Percentiles rank a stretch among this genome's conserved stretches.
Evolutionary conservation across 1,284 basidiomycete genomes (phyloP).

Genomic region (Ganoderma leucocontextum): DNA sequence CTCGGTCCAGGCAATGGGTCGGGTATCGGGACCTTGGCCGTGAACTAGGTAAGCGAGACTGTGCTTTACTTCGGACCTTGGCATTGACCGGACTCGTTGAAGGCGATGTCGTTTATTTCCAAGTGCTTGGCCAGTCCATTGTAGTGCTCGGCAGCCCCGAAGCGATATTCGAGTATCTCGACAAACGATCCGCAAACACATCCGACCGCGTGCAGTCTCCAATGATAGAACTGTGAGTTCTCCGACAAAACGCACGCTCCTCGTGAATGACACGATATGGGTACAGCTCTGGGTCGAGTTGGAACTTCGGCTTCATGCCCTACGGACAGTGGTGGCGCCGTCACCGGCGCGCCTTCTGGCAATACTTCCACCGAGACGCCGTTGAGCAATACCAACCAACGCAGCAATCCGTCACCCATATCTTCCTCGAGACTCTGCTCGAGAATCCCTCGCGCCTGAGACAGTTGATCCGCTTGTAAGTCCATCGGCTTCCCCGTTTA

Average conservation of each 20-base stretch:
- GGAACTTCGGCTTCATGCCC: conserved; percentile 13
- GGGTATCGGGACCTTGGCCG: conserved; percentile 2
- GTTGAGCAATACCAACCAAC: conserved; percentile 12
- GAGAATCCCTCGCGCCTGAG: conserved; percentile 5
- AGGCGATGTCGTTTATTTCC: conserved; percentile 12
- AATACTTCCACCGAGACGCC: conserved; percentile 22
- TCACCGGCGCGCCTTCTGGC: conserved; percentile 16
- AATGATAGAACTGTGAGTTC: conserved; percentile 7
- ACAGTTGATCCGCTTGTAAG: conserved; percentile 16
- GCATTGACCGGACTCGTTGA: neutral
- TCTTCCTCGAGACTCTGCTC: conserved; percentile 19
- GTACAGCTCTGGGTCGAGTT: neutral
- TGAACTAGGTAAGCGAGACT: conserved; percentile 10
- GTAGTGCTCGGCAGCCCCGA: neutral
- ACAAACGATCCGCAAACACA: conserved; percentile 7
- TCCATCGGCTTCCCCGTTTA: neutral
- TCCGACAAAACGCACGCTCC: too few species aligned
- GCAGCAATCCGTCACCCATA: conserved; percentile 11
- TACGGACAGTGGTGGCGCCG: conserved; percentile 20
- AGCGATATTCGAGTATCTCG: neutral
- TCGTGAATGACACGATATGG: neutral
- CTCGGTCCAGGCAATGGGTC: conserved; percentile 10
- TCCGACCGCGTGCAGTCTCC: conserved; percentile 8
- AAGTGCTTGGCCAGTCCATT: neutral
- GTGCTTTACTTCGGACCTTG: neutral